Evolutionary conservation across 345 rosid species (phyloP).

Genomic region (Melastoma malabathricum): DNA sequence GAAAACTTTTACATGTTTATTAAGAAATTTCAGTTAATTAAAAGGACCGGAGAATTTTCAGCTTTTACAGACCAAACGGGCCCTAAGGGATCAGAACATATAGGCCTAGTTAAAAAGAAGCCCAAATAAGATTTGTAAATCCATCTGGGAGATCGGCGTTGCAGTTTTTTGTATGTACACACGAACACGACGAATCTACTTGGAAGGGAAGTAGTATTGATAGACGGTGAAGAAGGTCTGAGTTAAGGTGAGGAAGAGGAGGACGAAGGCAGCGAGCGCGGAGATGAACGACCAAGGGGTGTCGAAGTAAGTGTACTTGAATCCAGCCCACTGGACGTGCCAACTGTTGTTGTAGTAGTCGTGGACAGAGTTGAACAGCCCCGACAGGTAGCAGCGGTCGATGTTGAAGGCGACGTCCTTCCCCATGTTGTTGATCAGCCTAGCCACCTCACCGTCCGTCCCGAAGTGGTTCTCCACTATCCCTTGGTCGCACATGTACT

Average conservation of each 20-base stretch:
- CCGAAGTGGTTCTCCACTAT: constrained; percentile 64
- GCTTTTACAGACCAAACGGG: too few species aligned
- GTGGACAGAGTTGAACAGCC: constrained; percentile 41
- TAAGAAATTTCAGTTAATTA: too few species aligned
- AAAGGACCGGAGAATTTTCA: too few species aligned
- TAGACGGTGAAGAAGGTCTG: constrained; percentile 39
- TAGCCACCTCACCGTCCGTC: constrained; percentile 49
- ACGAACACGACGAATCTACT: too few species aligned
- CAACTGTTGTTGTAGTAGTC: constrained; percentile 31
- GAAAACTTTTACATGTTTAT: too few species aligned
- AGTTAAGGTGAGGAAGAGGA: constrained; percentile 39
- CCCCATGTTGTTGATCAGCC: constrained; percentile 44
- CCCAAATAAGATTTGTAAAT: too few species aligned
- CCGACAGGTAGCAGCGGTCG: constrained; percentile 30
- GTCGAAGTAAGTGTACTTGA: constrained; percentile 53
- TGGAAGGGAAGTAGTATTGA: not conserved
- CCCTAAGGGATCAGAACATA: too few species aligned
- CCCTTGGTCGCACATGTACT: constrained; percentile 37
- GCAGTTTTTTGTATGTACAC: too few species aligned
- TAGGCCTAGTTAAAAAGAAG: too few species aligned
- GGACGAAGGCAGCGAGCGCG: constrained; percentile 52
- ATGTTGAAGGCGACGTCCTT: constrained; percentile 68
- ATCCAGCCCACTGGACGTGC: constrained; percentile 57
- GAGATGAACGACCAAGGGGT: constrained; percentile 83
- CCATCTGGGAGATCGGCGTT: too few species aligned